Evolutionary conservation across 2,329 filamentous ascomycete genomes (phyloP).

Genomic region (Ascochyta pisi): DNA sequence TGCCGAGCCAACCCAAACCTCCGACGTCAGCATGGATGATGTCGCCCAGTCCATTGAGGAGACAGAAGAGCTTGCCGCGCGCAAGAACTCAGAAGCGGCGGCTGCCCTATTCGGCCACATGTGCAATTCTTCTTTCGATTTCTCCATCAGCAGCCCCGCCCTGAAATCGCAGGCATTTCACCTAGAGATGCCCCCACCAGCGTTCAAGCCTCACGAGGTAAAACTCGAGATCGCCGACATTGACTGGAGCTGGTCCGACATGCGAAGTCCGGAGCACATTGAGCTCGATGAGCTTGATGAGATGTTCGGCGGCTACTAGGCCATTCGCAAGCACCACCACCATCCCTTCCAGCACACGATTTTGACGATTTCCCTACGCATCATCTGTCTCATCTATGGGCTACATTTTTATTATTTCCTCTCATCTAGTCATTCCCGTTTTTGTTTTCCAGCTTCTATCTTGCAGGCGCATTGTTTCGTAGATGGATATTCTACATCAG

Average conservation of each 20-base stretch:
- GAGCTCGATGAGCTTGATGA: constrained; percentile 93
- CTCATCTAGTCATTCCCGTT: constrained; percentile 33
- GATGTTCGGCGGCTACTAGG: constrained; percentile 77
- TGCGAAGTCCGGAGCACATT: constrained; percentile 81
- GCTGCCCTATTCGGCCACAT: constrained; percentile 58
- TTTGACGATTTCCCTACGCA: constrained; percentile 41
- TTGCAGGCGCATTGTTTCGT: constrained; percentile 31
- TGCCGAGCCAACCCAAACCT: constrained; percentile 41
- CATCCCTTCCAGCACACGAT: constrained; percentile 27
- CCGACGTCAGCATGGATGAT: constrained; percentile 48
- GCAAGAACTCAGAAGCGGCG: constrained; percentile 58
- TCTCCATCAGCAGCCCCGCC: constrained; percentile 54
- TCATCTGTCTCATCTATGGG: constrained; percentile 20
- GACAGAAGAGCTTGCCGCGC: constrained; percentile 57
- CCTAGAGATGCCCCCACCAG: constrained; percentile 43
- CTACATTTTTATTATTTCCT: constrained; percentile 31
- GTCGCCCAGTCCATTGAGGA: constrained; percentile 50
- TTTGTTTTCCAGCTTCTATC: constrained; percentile 23
- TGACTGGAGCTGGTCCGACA: constrained; percentile 51
- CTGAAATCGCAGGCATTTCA: constrained; percentile 47
- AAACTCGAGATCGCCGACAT: constrained; percentile 44
- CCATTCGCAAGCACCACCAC: constrained; percentile 7
- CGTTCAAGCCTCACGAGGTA: constrained; percentile 41
- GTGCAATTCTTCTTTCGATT: constrained; percentile 48
- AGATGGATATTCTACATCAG: constrained; percentile 36